These are phyloP conservation scores for Colletotrichum navitas DNA, from an alignment of 2,329 filamentous ascomycete genomes.

Conservation along the genomic window DNA sequence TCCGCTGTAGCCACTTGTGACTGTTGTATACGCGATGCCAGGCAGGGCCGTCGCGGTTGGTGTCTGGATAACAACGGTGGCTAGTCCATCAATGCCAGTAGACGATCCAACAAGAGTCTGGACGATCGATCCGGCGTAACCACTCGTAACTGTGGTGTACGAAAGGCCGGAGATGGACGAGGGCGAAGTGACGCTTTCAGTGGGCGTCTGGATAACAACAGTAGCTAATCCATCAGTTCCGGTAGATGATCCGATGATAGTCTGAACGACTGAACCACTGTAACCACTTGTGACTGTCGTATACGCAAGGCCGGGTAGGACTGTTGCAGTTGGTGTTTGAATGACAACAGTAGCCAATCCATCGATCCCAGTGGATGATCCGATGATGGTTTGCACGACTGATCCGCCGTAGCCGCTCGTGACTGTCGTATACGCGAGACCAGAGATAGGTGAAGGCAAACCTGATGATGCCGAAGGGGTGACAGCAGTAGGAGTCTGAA, in stretches of 20 bases:
- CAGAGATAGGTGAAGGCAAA: neutral
- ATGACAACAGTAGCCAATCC: conserved; percentile 21
- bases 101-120: conserved; percentile 2
- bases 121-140: too few relatives aligned
- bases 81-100: conserved; percentile 11
- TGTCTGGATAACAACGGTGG: conserved; percentile 17
- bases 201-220: too few relatives aligned
- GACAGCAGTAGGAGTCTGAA: conserved; percentile 9
- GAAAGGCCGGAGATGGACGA: too few relatives aligned
- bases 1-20: conserved; percentile 21
- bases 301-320: neutral
- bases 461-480: too few relatives aligned
- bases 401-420: conserved; percentile 10
- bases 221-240: conserved; percentile 13
- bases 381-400: neutral
- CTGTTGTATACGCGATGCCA: neutral
- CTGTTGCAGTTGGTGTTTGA: conserved; percentile 14
- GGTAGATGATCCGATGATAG: neutral
- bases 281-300: neutral
- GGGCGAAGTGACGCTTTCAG: too few relatives aligned
- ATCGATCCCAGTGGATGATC: neutral
- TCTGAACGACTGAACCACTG: conserved; percentile 8
- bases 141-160: too few relatives aligned
- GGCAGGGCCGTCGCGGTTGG: neutral
- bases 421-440: neutral